Evolutionary conservation across 441 rosid genomes (phyloP).

Genomic region (Euphorbia celastroides): DNA sequence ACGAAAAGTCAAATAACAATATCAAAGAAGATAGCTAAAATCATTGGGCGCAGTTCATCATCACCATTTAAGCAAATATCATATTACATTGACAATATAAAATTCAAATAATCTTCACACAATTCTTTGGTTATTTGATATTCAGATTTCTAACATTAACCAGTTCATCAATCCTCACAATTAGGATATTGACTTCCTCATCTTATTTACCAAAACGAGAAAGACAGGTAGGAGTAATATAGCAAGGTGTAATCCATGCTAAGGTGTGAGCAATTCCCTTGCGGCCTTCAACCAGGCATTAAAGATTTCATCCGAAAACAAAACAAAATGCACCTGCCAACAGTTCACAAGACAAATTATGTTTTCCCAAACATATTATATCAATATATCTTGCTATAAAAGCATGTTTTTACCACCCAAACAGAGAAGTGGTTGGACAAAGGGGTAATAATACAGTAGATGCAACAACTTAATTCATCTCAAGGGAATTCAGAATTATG

Average conservation of each 20-base stretch:
- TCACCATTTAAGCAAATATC: too few relatives aligned
- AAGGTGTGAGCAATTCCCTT: conserved; percentile 45
- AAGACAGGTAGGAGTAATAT: not conserved
- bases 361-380: not conserved
- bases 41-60: not conserved
- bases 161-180: not conserved
- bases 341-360: not conserved
- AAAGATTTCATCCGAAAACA: conserved; percentile 51
- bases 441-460: not conserved
- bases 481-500: too few relatives aligned
- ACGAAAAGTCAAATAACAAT: too few relatives aligned
- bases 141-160: not conserved
- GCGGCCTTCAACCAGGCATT: conserved; percentile 66
- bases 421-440: not conserved
- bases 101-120: not conserved
- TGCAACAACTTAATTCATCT: not conserved
- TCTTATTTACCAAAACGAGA: not conserved
- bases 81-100: not conserved
- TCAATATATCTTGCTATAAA: not conserved
- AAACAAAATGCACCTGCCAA: conserved; percentile 70
- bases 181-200: not conserved
- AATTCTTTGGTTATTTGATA: not conserved
- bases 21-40: not conserved
- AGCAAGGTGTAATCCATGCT: conserved; percentile 5
- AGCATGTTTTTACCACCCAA: not conserved